These are phyloP conservation scores for Dothiorella sarmentorum DNA, from an alignment of 2,329 filamentous ascomycete genomes.

Conservation along the genomic window DNA sequence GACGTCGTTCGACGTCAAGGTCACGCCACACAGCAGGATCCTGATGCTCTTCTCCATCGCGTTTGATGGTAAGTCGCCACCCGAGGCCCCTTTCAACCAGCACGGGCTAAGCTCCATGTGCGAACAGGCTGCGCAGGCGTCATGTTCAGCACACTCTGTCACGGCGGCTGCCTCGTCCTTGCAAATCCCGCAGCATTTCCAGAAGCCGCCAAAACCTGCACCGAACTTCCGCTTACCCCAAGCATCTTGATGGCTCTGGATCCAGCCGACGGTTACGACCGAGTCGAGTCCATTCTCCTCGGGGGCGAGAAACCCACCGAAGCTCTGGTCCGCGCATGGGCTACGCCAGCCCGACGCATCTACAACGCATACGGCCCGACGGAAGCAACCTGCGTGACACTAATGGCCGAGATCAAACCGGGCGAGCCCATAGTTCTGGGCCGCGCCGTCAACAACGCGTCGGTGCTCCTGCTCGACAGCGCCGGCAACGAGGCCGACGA, in stretches of 20 bases:
- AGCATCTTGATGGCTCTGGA: constrained; percentile 14
- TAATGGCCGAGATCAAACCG: constrained; percentile 14
- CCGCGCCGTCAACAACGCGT: not conserved
- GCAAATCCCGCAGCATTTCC: not conserved
- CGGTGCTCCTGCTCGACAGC: constrained; percentile 41
- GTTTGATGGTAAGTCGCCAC: constrained; percentile 46
- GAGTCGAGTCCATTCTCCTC: not conserved
- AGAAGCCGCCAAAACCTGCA: not conserved
- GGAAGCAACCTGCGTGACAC: constrained; percentile 11
- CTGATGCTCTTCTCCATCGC: constrained; percentile 42
- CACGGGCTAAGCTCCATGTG: not conserved
- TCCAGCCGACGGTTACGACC: not conserved
- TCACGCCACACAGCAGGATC: not conserved
- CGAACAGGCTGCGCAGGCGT: constrained; percentile 43
- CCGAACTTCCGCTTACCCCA: not conserved
- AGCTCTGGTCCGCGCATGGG: constrained; percentile 1
- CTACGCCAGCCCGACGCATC: not conserved
- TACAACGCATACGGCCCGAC: constrained; percentile 18
- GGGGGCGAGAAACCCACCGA: not conserved
- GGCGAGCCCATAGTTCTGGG: constrained; percentile 13
- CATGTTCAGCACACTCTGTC: constrained; percentile 53
- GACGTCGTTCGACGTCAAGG: not conserved
- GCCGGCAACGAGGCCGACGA: constrained; percentile 32
- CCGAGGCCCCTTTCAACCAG: no score
- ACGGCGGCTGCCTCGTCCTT: constrained; percentile 5